phyloP scores from a whole-genome alignment of 306 rosid species.

The Ammopiptanthus mongolicus region DNA sequence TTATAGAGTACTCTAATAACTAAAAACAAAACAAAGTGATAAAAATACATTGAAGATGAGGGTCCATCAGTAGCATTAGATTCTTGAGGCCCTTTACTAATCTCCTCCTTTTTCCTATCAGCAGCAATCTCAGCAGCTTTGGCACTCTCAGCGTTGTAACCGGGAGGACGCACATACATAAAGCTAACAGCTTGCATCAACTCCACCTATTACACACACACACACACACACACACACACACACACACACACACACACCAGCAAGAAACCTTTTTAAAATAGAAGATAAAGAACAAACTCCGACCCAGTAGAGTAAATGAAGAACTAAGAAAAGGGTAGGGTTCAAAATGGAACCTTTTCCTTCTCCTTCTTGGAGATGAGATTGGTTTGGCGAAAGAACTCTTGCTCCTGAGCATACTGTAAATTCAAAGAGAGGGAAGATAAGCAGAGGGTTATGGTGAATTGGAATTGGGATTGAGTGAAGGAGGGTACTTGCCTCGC shows the following conservation, averaged over 20 bases:
- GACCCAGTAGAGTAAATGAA: neutral
- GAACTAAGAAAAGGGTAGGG: neutral
- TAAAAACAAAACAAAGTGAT: neutral
- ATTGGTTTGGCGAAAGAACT: conserved; percentile 74
- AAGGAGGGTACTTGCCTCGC: conserved; percentile 44
- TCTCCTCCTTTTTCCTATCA: conserved; percentile 45
- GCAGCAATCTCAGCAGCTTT: conserved; percentile 85
- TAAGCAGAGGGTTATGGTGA: neutral
- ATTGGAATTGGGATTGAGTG: neutral
- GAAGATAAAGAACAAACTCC: neutral
- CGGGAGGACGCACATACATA: conserved; percentile 98
- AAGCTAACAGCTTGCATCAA: conserved; percentile 95
- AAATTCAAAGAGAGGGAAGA: neutral
- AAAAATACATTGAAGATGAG: conserved; percentile 48
- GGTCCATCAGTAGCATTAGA: conserved; percentile 25
- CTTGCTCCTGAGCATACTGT: conserved; percentile 95
- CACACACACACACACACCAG: neutral
- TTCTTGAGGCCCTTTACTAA: conserved; percentile 25
- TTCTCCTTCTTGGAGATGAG: conserved; percentile 83
- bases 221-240: neutral
- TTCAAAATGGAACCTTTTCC: conserved; percentile 56
- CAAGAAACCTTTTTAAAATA: neutral
- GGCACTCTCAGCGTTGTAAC: conserved; percentile 90
- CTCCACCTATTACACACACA: conserved; percentile 58
- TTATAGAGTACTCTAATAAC: neutral